Base-by-base conservation (phyloP, 148 eudicot species). In the Arbutus unedo region DNA sequence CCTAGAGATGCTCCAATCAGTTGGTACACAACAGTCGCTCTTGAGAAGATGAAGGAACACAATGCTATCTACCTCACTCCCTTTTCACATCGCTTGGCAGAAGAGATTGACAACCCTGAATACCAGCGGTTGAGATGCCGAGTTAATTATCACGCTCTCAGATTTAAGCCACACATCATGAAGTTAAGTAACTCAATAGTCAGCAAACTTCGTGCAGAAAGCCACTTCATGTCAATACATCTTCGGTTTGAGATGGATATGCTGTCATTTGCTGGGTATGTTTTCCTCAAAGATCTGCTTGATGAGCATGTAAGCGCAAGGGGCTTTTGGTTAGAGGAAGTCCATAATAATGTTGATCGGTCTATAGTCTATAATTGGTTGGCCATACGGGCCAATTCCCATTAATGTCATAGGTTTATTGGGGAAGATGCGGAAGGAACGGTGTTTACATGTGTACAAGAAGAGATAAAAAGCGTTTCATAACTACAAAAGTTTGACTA, bases 231-330 rank as follows among this genome's bases (percentile, higher is more conserved):
- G 94, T 88, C 98, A 23, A 93, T 96, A 84, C 98, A 96, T 89
- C 99, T 96, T 89, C 95, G 98, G 60, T 94, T 96, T 81, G 99
- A 94, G 91, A 94, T 89, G 97, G 99, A 96, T 86, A 96, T 92
- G 99, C 91, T 94, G 51, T 85, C 97, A 80, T 94, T 96, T 90
- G 97, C 97, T 86, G 99, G 98, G 97, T 96, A 89, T 88, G 96
- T 79, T 57, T 25, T 70, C 49, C n/a, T 81, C 51, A 19, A 45
- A 60, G 15, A 53, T 77, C 11, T 77, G 64, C 45, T 77, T 51
- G 57, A 75, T 75, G 13, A 18, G 19, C 44, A 51, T 77, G 64
- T 3, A 13, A 38, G 74, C 10, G 10, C 5, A 2, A 55, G 43
- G 43, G 57, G 13, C 43, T 21, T 45, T 25, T 76, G 4, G 18